These are phyloP conservation scores for Beauveria pseudobassiana DNA, from an alignment of 2,329 filamentous ascomycete species.

Conservation along the genomic window DNA sequence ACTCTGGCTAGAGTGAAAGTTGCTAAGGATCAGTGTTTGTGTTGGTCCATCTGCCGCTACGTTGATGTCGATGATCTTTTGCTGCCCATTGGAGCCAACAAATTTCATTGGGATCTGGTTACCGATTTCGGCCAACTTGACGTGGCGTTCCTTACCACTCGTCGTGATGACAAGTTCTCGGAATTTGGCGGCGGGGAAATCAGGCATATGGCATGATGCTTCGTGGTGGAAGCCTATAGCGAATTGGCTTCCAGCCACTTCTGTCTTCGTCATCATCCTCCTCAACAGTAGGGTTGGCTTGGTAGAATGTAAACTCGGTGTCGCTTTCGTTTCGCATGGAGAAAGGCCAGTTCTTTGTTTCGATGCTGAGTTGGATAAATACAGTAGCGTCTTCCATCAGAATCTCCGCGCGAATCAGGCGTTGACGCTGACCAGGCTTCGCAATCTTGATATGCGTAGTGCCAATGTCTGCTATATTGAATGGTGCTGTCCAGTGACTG, in stretches of 20 bases:
- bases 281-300: constrained; percentile 86
- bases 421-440: constrained; percentile 82
- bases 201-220: constrained; percentile 99
- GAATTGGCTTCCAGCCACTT: constrained; percentile 84
- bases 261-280: constrained; percentile 80
- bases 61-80: constrained; percentile 93
- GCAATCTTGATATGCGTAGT: constrained; percentile 90
- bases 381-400: constrained; percentile 90
- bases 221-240: constrained; percentile 82
- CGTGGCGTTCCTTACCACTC: constrained; percentile 60
- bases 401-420: constrained; percentile 78
- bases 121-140: constrained; percentile 93
- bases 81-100: constrained; percentile 54
- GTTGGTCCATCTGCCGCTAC: constrained; percentile 93
- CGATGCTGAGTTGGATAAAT: constrained; percentile 82
- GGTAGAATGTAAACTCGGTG: constrained; percentile 92
- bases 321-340: constrained; percentile 99
- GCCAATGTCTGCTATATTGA: constrained; percentile 93
- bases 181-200: constrained; percentile 95
- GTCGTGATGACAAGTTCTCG: constrained; percentile 74
- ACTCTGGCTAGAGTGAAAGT: constrained; percentile 88
- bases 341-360: constrained; percentile 95
- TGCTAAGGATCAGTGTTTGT: constrained; percentile 87
- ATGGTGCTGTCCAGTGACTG: constrained; percentile 95
- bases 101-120: constrained; percentile 94